A percentile compares a stretch with the other conserved stretches of the same genome.
Conservation (phyloP, 75 land plant genomes). For the Larix kaempferi region DNA sequence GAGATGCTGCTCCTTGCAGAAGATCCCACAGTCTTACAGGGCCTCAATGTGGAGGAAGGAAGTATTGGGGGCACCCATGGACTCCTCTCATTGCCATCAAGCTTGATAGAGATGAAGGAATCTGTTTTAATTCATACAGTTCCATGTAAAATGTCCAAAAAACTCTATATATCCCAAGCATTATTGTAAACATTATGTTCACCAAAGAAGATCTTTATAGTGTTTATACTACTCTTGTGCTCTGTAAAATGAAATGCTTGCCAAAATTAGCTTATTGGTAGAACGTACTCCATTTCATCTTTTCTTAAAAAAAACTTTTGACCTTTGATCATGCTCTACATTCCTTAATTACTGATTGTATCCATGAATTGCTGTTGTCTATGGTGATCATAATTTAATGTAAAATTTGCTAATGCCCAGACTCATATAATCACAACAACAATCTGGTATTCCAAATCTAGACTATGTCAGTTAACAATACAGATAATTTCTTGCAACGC, state of each 20-base stretch:
- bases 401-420: too few species aligned
- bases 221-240: background rate
- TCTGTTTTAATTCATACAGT: background rate
- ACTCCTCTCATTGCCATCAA: background rate
- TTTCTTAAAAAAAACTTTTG: too few species aligned
- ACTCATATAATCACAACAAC: too few species aligned
- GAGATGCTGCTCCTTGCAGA: constrained; percentile 5
- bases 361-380: too few species aligned
- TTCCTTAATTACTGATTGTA: too few species aligned
- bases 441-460: too few species aligned
- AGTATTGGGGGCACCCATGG: background rate
- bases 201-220: background rate
- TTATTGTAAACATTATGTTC: background rate
- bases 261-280: too few species aligned
- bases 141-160: background rate
- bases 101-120: constrained; percentile 8
- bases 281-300: too few species aligned
- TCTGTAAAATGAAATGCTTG: background rate
- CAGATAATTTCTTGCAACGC: background rate
- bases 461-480: too few species aligned
- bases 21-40: constrained; percentile 1
- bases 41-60: constrained; percentile 1
- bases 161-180: background rate
- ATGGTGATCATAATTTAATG: too few species aligned
- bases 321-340: too few species aligned